Base-by-base conservation (phyloP, 73 alveolate genomes). In the Chromera velia region DNA sequence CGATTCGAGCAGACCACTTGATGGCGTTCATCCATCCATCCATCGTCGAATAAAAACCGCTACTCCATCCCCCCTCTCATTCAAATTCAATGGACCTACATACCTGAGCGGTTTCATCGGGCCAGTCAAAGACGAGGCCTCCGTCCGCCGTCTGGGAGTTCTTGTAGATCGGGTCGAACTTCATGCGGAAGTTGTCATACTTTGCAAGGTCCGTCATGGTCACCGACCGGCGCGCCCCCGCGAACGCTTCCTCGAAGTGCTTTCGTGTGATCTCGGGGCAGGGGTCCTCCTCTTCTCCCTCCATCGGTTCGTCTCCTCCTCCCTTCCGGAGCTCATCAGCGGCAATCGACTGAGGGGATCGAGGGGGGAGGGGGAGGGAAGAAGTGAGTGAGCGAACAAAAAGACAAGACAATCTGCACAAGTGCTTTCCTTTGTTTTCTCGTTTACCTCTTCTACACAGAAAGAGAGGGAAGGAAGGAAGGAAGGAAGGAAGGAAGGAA, bases 211-310 rank as follows among this genome's bases (percentile, higher is more conserved):
- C 96, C 34, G 87, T 82, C 73, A 71, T 88, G 27, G 92, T 89
- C 29, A 92, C 98, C 9, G 95, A 88, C 28, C 90, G 90, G 70
- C 95, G 88, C 70, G 96, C 95, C 40, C 87, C 90, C 18, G 91
- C 92, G 33, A 92, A 83, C 32, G 96, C 98, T 73, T 92, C 95
- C 77, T 92, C 98, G 70, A 92, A 92, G 88, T 92, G 98, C 89
- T 89, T 90, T 82, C 95, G 87, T 68, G 92, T 87, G 47, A 92
- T 83, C 76, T 78, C 89, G 27, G 93, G 28, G 31, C 69, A 74
- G 65, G 64, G 32, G 45, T 69, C 45, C 31, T 55, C 69, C 7
- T 26, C 69, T 1, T 55, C 32, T 0, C 68, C 33, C 30, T 75
- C 82, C 82, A 75, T 75, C 32, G 82, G 75, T 9, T 75, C 82